phyloP scores from a whole-genome alignment of 257 asterid species.

The Gentiana macrophylla region DNA sequence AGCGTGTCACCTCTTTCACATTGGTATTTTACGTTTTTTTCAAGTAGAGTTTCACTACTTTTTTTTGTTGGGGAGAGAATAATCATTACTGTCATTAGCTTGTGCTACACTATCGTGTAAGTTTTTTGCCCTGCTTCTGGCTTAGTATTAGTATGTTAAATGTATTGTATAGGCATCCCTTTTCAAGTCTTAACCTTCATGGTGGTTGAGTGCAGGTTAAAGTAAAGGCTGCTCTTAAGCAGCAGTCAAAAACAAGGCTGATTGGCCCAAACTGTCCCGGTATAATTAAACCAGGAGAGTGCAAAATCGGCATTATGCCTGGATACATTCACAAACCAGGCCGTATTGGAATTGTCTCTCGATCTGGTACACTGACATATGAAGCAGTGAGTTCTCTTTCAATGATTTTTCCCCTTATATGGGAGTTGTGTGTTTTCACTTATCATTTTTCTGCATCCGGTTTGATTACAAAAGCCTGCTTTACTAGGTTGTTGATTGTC shows the following conservation, averaged over 20 bases:
- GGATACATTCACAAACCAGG: slow-evolving; percentile 99
- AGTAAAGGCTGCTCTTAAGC: slow-evolving; percentile 76
- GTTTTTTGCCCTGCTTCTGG: too few species aligned
- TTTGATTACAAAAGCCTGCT: too few species aligned
- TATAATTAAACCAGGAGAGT: slow-evolving; percentile 96
- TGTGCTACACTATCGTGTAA: too few species aligned
- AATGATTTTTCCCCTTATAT: not conserved
- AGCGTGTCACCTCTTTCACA: too few species aligned
- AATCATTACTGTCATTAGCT: too few species aligned
- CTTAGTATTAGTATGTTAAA: too few species aligned
- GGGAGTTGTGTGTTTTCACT: too few species aligned
- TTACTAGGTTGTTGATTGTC: too few species aligned
- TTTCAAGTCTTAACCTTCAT: not conserved
- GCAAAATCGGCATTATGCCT: slow-evolving; percentile 98
- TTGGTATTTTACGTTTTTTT: too few species aligned
- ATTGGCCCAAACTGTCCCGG: slow-evolving; percentile 99
- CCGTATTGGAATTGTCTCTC: slow-evolving; percentile 85
- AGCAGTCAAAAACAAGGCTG: slow-evolving; percentile 78
- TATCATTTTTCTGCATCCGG: too few species aligned
- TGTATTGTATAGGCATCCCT: not conserved
- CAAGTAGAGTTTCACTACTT: too few species aligned
- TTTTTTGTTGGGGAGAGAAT: too few species aligned
- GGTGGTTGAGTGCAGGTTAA: slow-evolving; percentile 44
- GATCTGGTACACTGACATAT: slow-evolving; percentile 82
- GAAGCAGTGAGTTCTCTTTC: slow-evolving; percentile 62